phyloP scores from a whole-genome alignment of 192 early-diverging fungal genomes.

The Podila clonocystis region DNA sequence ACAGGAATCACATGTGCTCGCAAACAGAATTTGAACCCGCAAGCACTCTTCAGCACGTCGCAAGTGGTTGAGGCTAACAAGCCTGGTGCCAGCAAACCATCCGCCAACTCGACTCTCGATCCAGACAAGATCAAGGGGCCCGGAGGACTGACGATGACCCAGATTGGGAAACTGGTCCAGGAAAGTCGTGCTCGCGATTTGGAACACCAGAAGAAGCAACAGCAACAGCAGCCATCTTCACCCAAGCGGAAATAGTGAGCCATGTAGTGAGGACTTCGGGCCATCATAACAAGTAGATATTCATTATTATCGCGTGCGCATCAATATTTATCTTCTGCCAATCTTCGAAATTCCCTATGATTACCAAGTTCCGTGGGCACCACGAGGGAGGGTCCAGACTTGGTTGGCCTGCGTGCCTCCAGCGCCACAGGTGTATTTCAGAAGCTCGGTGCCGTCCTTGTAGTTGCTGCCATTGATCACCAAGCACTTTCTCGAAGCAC shows the following conservation, averaged over 20 bases:
- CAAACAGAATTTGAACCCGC: too few species aligned
- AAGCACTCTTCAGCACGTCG: background rate
- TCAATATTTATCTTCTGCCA: too few species aligned
- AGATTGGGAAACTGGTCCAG: constrained; percentile 42
- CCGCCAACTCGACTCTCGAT: constrained; percentile 13
- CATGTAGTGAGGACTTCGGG: too few species aligned
- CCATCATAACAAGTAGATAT: too few species aligned
- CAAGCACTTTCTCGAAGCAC: constrained; percentile 19
- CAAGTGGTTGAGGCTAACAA: background rate
- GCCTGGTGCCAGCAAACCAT: background rate
- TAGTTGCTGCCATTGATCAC: constrained; percentile 19
- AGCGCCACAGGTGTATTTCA: constrained; percentile 13
- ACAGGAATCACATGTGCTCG: too few species aligned
- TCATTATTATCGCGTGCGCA: too few species aligned
- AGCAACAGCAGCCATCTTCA: constrained; percentile 5
- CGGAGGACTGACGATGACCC: constrained; percentile 56
- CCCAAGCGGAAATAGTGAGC: background rate
- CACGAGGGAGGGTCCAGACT: constrained; percentile 35
- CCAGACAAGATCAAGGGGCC: constrained; percentile 59
- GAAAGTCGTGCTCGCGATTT: constrained; percentile 32
- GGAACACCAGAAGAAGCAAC: constrained; percentile 22
- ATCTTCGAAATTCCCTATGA: too few species aligned
- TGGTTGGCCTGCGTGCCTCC: constrained; percentile 23
- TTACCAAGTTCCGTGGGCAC: constrained; percentile 41
- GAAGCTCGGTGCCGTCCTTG: constrained; percentile 19